Evolutionary conservation across 176 grass and related monocot species (phyloP), one percentile per base, ranked within the genome.

Genomic region (Thalia dealbata): DNA sequence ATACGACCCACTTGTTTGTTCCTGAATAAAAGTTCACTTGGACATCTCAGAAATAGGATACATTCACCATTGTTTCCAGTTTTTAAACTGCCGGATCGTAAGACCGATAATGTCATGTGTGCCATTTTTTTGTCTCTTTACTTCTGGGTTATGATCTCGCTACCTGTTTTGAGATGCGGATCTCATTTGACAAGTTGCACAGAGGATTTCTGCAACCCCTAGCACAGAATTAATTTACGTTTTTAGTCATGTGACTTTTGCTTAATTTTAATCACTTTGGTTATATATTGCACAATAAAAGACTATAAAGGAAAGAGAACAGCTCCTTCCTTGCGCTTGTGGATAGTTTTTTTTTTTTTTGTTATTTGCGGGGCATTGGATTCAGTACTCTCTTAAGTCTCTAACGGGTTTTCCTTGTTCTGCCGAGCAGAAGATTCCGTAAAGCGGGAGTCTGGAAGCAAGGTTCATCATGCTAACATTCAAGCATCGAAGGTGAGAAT

Each of bases 401-500:
- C 73, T 75, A 38, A 75, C 41, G 27, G 5, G 46, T 45, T 62
- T n/a, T 11, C 28, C 55, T 46, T 10, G 78, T 55, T 77, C 30
- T 64, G 64, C 61, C 75, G 79, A 42, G 32, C 85, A 99, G 95
- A 99, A 82, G 95, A 99, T 81, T 93, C 95, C 24, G 69, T 86
- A 77, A 99, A 99, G 80, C 82, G 95, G 61, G 90, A 99, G 70
- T 99, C 95, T 22, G 95, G 95, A 50, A 14, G 52, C 0, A 99
- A 92, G 81, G 95, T 99, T 63, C 90, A 99, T 77, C 85, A 81
- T 59, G 90, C 74, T 72, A 99, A 91, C 79, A 99, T 93, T 76
- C 85, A 91, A 84, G 95, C 95, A 72, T 88, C 95, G 10, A 99
- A 91, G 95, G 95, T 99, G 38, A 50, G 16, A 6, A 21, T 27